Evolutionary conservation across 176 grass and related monocot genomes (phyloP).

Genomic region (Olyra latifolia): DNA sequence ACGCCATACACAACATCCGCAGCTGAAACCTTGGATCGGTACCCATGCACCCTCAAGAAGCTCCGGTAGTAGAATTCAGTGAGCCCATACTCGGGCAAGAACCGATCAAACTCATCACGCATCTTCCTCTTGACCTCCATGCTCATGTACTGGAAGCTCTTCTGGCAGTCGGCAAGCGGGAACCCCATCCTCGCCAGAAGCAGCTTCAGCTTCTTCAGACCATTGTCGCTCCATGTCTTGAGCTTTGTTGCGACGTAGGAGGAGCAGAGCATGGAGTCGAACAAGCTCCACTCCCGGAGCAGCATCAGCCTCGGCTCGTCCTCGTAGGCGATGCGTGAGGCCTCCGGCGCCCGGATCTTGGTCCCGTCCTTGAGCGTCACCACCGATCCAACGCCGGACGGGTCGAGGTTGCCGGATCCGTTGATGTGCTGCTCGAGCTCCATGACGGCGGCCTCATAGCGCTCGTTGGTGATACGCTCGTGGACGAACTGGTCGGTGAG

Average conservation of each 20-base stretch:
- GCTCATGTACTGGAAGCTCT: slow-evolving; percentile 94
- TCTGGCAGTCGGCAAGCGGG: slow-evolving; percentile 80
- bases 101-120: slow-evolving; percentile 78
- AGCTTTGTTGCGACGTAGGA: slow-evolving; percentile 85
- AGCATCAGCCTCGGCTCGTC: slow-evolving; percentile 87
- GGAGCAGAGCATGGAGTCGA: slow-evolving; percentile 93
- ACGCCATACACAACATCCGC: slow-evolving; percentile 93
- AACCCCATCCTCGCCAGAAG: slow-evolving; percentile 91
- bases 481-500: slow-evolving; percentile 93
- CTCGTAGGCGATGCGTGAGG: slow-evolving; percentile 84
- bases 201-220: slow-evolving; percentile 90
- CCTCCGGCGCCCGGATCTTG: slow-evolving; percentile 71
- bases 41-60: slow-evolving; percentile 82
- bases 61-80: slow-evolving; percentile 85
- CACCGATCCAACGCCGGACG: slow-evolving; percentile 35
- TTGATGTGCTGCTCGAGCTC: slow-evolving; percentile 95
- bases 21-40: slow-evolving; percentile 75
- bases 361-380: slow-evolving; percentile 89
- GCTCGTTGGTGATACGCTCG: slow-evolving; percentile 87
- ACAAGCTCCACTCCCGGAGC: slow-evolving; percentile 78
- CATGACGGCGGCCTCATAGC: slow-evolving; percentile 81
- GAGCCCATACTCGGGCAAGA: slow-evolving; percentile 89
- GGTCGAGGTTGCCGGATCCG: slow-evolving; percentile 64
- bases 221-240: slow-evolving; percentile 92
- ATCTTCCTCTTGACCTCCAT: slow-evolving; percentile 90